Conservation (phyloP, 352 stramenopile species). For the Pythium dissimile region DNA sequence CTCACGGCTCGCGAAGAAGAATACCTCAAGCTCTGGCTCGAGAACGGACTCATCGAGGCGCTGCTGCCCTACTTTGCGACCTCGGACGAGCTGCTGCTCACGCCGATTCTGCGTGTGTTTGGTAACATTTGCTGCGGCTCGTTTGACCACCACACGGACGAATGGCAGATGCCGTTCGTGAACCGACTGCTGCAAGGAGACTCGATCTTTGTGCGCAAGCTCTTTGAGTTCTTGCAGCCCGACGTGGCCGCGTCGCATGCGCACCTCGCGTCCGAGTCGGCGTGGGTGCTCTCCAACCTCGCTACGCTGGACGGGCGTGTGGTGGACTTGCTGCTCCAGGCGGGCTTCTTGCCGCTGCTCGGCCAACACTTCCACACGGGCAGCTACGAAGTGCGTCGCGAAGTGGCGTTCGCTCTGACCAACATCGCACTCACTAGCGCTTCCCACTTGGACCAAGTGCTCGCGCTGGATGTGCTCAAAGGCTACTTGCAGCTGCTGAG, state of each 20-base stretch:
- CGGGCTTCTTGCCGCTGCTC: conserved; percentile 53
- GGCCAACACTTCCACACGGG: conserved; percentile 52
- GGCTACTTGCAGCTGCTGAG: conserved; percentile 56
- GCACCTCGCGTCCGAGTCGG: conserved; percentile 54
- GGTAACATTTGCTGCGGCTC: conserved; percentile 77
- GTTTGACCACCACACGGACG: conserved; percentile 65
- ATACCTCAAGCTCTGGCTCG: conserved; percentile 61
- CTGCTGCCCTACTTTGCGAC: conserved; percentile 62
- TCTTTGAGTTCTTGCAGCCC: conserved; percentile 52
- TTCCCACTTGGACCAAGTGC: conserved; percentile 41
- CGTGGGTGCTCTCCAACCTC: conserved; percentile 80
- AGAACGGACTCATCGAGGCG: conserved; percentile 45
- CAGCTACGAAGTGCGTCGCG: conserved; percentile 64
- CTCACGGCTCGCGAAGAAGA: conserved; percentile 79
- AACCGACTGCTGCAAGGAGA: conserved; percentile 38
- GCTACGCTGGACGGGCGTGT: conserved; percentile 49
- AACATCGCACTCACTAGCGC: conserved; percentile 70
- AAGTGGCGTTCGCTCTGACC: conserved; percentile 68
- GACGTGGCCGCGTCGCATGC: conserved; percentile 25
- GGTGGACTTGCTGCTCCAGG: conserved; percentile 52
- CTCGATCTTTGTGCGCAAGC: conserved; percentile 54
- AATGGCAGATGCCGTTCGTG: conserved; percentile 66
- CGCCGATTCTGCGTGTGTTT: conserved; percentile 71
- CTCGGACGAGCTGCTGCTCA: conserved; percentile 60
- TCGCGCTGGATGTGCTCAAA: conserved; percentile 56